Evolutionary conservation across 2,329 filamentous ascomycete species (phyloP).

Genomic region (Exutisphaerella laricina): DNA sequence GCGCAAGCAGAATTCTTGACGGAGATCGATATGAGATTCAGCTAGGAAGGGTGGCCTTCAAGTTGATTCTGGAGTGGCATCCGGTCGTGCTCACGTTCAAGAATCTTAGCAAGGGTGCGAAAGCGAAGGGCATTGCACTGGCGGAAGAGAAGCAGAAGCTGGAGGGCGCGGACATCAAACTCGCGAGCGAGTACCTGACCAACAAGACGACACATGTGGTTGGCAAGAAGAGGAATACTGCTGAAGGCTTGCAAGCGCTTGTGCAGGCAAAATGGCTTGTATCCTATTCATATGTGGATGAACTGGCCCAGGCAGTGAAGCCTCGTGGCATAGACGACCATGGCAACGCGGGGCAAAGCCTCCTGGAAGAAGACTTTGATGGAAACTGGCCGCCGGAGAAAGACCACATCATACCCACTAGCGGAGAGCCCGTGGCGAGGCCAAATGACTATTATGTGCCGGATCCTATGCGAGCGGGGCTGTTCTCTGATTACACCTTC

Average conservation of each 20-base stretch:
- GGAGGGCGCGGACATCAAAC: constrained; percentile 85
- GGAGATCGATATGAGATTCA: constrained; percentile 53
- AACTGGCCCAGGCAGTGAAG: constrained; percentile 58
- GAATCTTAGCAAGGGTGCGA: constrained; percentile 56
- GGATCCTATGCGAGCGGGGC: constrained; percentile 55
- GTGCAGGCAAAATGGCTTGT: constrained; percentile 78
- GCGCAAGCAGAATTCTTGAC: constrained; percentile 3
- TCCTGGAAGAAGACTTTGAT: constrained; percentile 75
- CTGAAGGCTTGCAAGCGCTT: constrained; percentile 79
- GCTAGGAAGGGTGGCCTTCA: constrained; percentile 53
- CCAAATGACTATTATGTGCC: constrained; percentile 62
- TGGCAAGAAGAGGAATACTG: constrained; percentile 81
- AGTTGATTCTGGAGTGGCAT: constrained; percentile 55
- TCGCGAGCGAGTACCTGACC: constrained; percentile 64
- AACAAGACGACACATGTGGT: constrained; percentile 79
- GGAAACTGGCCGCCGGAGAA: constrained; percentile 69
- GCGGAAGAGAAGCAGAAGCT: constrained; percentile 58
- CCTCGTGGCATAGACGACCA: constrained; percentile 16
- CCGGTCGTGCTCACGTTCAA: constrained; percentile 78
- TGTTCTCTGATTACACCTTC: constrained; percentile 86
- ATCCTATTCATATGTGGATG: constrained; percentile 64
- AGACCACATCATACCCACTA: constrained; percentile 65
- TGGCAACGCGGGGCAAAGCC: constrained; percentile 22
- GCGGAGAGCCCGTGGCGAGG: constrained; percentile 67
- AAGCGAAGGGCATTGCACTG: constrained; percentile 50